Percentiles rank a stretch among this genome's conserved stretches.
Evolutionary conservation across 345 rosid species (phyloP).

Genomic region (Aurinia saxatilis): DNA sequence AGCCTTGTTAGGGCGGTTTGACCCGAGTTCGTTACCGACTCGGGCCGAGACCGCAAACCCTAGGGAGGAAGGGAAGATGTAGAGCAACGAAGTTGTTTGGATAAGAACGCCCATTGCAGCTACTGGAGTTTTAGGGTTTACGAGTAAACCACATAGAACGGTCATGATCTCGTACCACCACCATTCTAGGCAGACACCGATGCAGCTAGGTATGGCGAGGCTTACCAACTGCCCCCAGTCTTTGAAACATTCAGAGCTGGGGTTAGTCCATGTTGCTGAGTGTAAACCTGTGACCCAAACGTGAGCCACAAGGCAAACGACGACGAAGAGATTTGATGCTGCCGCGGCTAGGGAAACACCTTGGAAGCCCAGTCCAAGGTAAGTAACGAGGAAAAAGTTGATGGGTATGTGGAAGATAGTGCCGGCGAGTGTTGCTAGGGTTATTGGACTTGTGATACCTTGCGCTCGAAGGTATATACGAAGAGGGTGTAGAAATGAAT

Average conservation of each 20-base stretch:
- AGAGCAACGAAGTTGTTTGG: slow-evolving; percentile 86
- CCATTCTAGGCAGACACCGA: slow-evolving; percentile 88
- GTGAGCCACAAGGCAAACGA: slow-evolving; percentile 40
- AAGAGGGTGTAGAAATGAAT: slow-evolving; percentile 77
- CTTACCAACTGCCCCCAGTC: slow-evolving; percentile 75
- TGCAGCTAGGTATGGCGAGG: slow-evolving; percentile 81
- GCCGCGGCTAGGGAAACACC: slow-evolving; percentile 83
- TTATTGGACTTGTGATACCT: slow-evolving; percentile 76
- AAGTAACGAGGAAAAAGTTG: slow-evolving; percentile 49
- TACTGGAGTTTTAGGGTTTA: slow-evolving; percentile 58
- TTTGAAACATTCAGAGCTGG: slow-evolving; percentile 58
- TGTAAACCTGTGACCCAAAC: slow-evolving; percentile 48
- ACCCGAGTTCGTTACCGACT: slow-evolving; percentile 90
- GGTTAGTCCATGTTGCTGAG: slow-evolving; percentile 59
- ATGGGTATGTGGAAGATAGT: slow-evolving; percentile 63
- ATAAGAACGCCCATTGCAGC: slow-evolving; percentile 92
- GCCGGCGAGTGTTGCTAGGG: slow-evolving; percentile 62
- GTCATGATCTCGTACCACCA: slow-evolving; percentile 96
- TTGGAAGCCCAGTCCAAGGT: slow-evolving; percentile 50
- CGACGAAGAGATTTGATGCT: slow-evolving; percentile 50
- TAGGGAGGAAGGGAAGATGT: slow-evolving; percentile 83
- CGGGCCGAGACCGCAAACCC: slow-evolving; percentile 83
- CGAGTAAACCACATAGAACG: slow-evolving; percentile 68
- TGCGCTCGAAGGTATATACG: slow-evolving; percentile 98
- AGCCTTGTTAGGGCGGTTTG: slow-evolving; percentile 50